Conservation (phyloP, 2,329 filamentous ascomycete genomes). For the Neopestalotiopsis rosae region DNA sequence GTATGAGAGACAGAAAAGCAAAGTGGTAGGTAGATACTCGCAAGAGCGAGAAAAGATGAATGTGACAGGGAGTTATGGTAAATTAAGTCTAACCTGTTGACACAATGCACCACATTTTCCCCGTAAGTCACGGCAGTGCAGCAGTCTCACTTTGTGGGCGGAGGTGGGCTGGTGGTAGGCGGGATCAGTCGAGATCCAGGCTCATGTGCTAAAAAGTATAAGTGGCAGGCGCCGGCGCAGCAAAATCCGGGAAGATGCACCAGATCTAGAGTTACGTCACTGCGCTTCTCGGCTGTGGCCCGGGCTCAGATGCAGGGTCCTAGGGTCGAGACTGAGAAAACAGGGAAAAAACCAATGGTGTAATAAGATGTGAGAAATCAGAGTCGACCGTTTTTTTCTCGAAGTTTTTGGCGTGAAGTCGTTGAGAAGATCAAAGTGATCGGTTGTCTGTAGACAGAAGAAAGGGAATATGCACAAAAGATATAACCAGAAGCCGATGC, state of each 20-base stretch:
- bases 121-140: background rate
- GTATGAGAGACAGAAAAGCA: background rate
- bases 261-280: slow-evolving; percentile 9
- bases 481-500: too few relatives aligned
- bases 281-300: slow-evolving; percentile 11
- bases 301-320: slow-evolving; percentile 18
- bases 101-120: slow-evolving; percentile 17
- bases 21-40: background rate
- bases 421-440: background rate
- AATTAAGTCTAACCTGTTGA: slow-evolving; percentile 17
- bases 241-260: slow-evolving; percentile 13
- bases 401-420: background rate
- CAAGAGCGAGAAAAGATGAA: background rate
- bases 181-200: background rate
- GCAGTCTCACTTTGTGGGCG: slow-evolving; percentile 10
- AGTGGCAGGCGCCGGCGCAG: slow-evolving; percentile 5
- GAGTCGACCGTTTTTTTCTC: background rate
- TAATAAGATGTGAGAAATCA: background rate
- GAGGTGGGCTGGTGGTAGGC: background rate
- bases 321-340: slow-evolving; percentile 13
- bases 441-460: background rate
- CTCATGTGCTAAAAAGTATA: slow-evolving; percentile 12
- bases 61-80: background rate
- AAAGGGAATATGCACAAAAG: background rate
- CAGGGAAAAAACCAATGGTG: slow-evolving; percentile 10